phyloP scores from a whole-genome alignment of 352 stramenopile species.

The Saprolegnia parasitica region DNA sequence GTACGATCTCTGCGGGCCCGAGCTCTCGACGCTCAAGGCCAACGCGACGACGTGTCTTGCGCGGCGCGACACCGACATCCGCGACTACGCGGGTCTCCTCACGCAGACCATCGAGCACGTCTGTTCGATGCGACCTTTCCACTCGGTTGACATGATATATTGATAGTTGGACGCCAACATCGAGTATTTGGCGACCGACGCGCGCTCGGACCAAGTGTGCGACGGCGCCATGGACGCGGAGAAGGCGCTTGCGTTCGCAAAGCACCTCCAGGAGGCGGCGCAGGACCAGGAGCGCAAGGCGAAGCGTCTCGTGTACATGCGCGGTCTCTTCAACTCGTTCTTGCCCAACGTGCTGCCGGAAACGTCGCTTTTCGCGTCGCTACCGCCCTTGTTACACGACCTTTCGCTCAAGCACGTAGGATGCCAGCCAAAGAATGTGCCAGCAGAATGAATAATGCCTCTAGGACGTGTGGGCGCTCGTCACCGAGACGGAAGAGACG shows the following conservation, averaged over 20 bases:
- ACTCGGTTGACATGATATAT: not conserved
- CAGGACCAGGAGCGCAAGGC: not conserved
- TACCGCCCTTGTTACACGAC: slow-evolving; percentile 6
- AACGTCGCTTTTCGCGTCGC: not conserved
- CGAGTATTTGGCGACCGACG: slow-evolving; percentile 23
- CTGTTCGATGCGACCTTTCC: not conserved
- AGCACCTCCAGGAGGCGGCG: slow-evolving; percentile 9
- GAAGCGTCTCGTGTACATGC: slow-evolving; percentile 13
- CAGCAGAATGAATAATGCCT: not conserved
- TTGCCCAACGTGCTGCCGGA: slow-evolving; percentile 11
- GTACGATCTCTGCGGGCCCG: slow-evolving; percentile 36
- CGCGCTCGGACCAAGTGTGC: slow-evolving; percentile 18
- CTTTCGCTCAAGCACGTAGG: slow-evolving; percentile 17
- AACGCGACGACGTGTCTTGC: slow-evolving; percentile 29
- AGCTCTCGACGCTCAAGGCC: slow-evolving; percentile 34
- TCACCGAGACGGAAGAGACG: slow-evolving; percentile 48
- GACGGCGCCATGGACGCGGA: not conserved
- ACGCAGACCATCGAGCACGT: slow-evolving; percentile 32
- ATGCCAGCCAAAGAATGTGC: not conserved
- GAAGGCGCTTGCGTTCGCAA: slow-evolving; percentile 16
- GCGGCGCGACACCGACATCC: slow-evolving; percentile 33
- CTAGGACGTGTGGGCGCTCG: slow-evolving; percentile 48
- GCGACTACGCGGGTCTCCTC: slow-evolving; percentile 31
- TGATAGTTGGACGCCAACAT: slow-evolving; percentile 32
- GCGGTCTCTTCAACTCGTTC: slow-evolving; percentile 19